Percentiles rank a stretch among this genome's conserved stretches.
Evolutionary conservation across 305 asterid genomes (phyloP).

Genomic region (Ajuga reptans): DNA sequence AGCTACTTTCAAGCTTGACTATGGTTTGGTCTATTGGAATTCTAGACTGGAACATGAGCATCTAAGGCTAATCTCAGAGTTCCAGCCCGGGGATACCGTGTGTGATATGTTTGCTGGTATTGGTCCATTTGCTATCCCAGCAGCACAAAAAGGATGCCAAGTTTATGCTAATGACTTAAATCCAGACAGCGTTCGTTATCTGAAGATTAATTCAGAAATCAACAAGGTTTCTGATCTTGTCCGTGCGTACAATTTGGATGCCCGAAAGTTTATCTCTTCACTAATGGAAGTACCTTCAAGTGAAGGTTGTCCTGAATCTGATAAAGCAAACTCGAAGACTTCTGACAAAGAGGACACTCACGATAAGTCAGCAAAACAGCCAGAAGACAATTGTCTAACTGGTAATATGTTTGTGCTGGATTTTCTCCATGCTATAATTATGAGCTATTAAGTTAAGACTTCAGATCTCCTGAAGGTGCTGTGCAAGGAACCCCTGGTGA

Average conservation of each 20-base stretch:
- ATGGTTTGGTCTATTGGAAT: slow-evolving; percentile 90
- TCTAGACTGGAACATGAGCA: slow-evolving; percentile 95
- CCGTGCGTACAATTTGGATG: slow-evolving; percentile 72
- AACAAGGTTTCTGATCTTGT: slow-evolving; percentile 71
- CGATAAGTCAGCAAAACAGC: slow-evolving; percentile 20
- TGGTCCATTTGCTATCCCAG: slow-evolving; percentile 95
- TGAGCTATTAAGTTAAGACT: slow-evolving; percentile 19
- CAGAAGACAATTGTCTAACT: slow-evolving; percentile 30
- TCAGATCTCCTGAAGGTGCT: slow-evolving; percentile 39
- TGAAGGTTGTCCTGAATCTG: slow-evolving; percentile 36
- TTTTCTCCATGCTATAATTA: slow-evolving; percentile 3
- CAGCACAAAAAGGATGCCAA: slow-evolving; percentile 84
- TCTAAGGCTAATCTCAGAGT: slow-evolving; percentile 59
- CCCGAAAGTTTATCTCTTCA: slow-evolving; percentile 54
- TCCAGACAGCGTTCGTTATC: slow-evolving; percentile 68
- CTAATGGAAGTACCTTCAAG: slow-evolving; percentile 50
- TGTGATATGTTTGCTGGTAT: slow-evolving; percentile 95
- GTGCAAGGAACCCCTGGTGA: slow-evolving; percentile 30
- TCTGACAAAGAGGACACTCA: slow-evolving; percentile 31
- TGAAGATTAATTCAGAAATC: slow-evolving; percentile 68
- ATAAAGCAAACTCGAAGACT: slow-evolving; percentile 20
- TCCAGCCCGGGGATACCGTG: slow-evolving; percentile 57
- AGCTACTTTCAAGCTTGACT: slow-evolving; percentile 90
- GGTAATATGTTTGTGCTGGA: slow-evolving; percentile 28
- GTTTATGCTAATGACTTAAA: slow-evolving; percentile 89